These are phyloP conservation scores for Thalassiosira profunda DNA, from an alignment of 108 stramenopile species.

Conservation along the genomic window DNA sequence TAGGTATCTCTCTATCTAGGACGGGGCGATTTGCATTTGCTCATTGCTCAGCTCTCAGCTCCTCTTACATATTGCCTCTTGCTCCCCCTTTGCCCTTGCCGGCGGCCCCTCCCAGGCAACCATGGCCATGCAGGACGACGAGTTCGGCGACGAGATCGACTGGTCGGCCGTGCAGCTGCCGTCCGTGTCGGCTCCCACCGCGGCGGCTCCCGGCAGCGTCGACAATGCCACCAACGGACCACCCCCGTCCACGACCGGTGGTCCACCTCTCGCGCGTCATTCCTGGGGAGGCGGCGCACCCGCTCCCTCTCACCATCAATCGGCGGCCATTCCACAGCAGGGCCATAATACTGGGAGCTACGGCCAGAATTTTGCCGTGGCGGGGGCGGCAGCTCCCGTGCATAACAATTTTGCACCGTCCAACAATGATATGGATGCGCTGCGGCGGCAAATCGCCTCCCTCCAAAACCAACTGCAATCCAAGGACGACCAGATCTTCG, in stretches of 20 bases:
- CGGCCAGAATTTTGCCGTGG: neutral
- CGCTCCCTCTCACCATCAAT: too few relatives aligned
- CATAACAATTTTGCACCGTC: neutral
- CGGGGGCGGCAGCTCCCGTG: neutral
- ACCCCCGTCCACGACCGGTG: neutral
- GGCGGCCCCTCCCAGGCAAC: too few relatives aligned
- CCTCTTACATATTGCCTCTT: too few relatives aligned
- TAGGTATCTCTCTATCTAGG: too few relatives aligned
- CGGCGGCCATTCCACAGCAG: too few relatives aligned
- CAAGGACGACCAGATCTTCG: constrained; percentile 19
- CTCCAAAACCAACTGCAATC: constrained; percentile 18
- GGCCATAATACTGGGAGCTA: neutral
- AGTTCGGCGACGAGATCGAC: constrained; percentile 30
- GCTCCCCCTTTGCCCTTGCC: too few relatives aligned
- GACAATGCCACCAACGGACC: neutral
- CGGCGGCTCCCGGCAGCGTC: neutral
- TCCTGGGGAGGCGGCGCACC: neutral
- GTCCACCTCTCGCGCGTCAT: neutral
- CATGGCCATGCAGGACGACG: neutral
- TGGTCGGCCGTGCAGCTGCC: constrained; percentile 24
- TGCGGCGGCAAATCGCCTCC: constrained; percentile 6
- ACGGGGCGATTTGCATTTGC: too few relatives aligned
- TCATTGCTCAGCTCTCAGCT: too few relatives aligned
- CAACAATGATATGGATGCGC: neutral
- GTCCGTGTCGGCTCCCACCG: neutral